phyloP scores from a whole-genome alignment of 2,329 filamentous ascomycete species.

The Fusarium torreyae region DNA sequence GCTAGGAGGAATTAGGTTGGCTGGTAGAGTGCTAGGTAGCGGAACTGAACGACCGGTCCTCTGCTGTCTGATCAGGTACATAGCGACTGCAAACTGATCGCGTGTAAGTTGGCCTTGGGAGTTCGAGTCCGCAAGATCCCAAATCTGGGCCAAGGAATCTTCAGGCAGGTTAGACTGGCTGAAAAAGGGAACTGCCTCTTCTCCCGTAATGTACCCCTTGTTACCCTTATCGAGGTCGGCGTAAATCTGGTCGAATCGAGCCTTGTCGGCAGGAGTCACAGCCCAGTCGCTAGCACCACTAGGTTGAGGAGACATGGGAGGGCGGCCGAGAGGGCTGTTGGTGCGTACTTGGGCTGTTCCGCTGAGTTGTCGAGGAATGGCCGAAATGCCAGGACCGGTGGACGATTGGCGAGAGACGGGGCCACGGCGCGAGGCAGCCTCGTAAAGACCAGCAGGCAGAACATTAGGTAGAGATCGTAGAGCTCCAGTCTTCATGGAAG shows the following conservation, averaged over 20 bases:
- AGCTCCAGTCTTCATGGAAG: slow-evolving; percentile 87
- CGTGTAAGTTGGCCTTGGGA: slow-evolving; percentile 87
- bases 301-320: slow-evolving; percentile 62
- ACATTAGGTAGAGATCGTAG: slow-evolving; percentile 84
- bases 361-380: slow-evolving; percentile 87
- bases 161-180: slow-evolving; percentile 92
- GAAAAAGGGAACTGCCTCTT: slow-evolving; percentile 95
- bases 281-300: slow-evolving; percentile 77
- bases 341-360: slow-evolving; percentile 76
- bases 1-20: slow-evolving; percentile 87
- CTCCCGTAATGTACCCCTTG: slow-evolving; percentile 89
- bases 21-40: slow-evolving; percentile 83
- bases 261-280: slow-evolving; percentile 86
- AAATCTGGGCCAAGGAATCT: slow-evolving; percentile 92
- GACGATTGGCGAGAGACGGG: slow-evolving; percentile 65
- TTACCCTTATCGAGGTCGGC: slow-evolving; percentile 84
- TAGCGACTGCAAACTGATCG: slow-evolving; percentile 96
- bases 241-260: slow-evolving; percentile 89
- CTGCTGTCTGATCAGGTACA: slow-evolving; percentile 96
- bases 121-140: slow-evolving; percentile 96
- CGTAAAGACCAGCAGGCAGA: slow-evolving; percentile 88
- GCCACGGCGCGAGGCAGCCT: slow-evolving; percentile 84
- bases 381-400: slow-evolving; percentile 68
- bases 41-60: slow-evolving; percentile 75
- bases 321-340: slow-evolving; percentile 70